Conservation (phyloP, 75 land plant genomes). For the Cupressus sempervirens region DNA sequence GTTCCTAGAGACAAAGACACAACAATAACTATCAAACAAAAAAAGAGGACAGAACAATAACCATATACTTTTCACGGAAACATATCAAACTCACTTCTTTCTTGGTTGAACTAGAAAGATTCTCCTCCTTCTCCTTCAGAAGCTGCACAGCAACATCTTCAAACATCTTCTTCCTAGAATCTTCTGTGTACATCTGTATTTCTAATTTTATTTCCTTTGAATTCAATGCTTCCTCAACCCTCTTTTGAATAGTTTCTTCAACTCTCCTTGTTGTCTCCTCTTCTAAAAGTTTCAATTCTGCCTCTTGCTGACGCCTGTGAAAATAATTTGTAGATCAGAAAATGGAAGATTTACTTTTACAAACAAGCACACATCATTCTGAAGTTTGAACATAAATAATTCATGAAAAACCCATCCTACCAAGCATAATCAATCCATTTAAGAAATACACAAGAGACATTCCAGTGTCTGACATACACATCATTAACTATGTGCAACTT, state of each 20-base stretch:
- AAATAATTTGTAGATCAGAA: neutral
- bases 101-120: slow-evolving; percentile 24
- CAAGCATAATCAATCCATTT: neutral
- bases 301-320: slow-evolving; percentile 48
- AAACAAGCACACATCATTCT: slow-evolving; percentile 9
- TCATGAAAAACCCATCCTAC: slow-evolving; percentile 8
- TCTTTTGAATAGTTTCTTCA: slow-evolving; percentile 36
- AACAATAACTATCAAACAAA: too few species aligned
- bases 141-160: slow-evolving; percentile 22
- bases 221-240: slow-evolving; percentile 35
- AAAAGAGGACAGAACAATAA: too few species aligned
- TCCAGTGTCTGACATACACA: neutral
- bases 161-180: slow-evolving; percentile 23
- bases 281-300: slow-evolving; percentile 38
- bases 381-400: neutral
- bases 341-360: neutral
- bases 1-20: neutral
- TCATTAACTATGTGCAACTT: slow-evolving; percentile 10
- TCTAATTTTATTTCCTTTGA: slow-evolving; percentile 33
- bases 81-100: slow-evolving; percentile 31
- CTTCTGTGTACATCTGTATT: slow-evolving; percentile 24
- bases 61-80: neutral
- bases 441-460: neutral
- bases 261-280: slow-evolving; percentile 40
- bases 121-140: slow-evolving; percentile 32